phyloP scores from a whole-genome alignment of 2,329 filamentous ascomycete species.

The Hymenoscyphus scutula region DNA sequence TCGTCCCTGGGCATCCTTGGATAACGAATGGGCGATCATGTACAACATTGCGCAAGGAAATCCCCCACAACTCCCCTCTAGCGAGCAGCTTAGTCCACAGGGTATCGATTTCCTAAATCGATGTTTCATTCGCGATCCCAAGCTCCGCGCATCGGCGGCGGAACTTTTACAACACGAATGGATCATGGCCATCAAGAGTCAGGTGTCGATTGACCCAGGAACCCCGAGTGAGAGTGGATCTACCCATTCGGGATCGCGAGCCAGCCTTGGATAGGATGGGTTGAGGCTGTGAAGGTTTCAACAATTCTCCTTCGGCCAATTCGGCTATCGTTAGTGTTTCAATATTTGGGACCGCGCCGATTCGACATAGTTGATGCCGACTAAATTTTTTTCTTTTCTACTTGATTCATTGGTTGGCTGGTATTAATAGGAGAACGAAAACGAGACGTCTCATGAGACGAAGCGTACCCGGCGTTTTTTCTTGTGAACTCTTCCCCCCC shows the following conservation, averaged over 20 bases:
- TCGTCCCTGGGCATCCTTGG: conserved; percentile 89
- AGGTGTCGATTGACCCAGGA: conserved; percentile 58
- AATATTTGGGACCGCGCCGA: neutral
- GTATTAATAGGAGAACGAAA: neutral
- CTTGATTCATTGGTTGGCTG: neutral
- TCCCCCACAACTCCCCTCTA: conserved; percentile 76
- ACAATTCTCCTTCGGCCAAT: neutral
- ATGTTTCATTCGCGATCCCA: conserved; percentile 85
- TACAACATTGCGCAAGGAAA: conserved; percentile 99
- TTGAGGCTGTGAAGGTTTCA: neutral
- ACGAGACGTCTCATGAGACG: conserved; percentile 8
- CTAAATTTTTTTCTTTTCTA: neutral
- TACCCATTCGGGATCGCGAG: conserved; percentile 25
- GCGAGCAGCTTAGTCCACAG: conserved; percentile 77
- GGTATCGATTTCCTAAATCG: conserved; percentile 86
- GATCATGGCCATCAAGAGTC: conserved; percentile 66
- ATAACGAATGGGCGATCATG: conserved; percentile 99
- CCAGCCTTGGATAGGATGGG: conserved; percentile 25
- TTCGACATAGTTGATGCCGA: neutral
- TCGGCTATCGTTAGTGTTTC: neutral
- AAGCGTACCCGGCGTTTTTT: conserved; percentile 9
- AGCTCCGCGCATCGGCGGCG: conserved; percentile 73
- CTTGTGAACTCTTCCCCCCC: neutral
- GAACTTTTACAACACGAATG: conserved; percentile 94
- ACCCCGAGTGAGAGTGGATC: conserved; percentile 55